Percentiles rank a stretch among this genome's conserved stretches.
phyloP scores from a whole-genome alignment of 768 basidiomycete genomes.

The Rhizopogon sp. region DNA sequence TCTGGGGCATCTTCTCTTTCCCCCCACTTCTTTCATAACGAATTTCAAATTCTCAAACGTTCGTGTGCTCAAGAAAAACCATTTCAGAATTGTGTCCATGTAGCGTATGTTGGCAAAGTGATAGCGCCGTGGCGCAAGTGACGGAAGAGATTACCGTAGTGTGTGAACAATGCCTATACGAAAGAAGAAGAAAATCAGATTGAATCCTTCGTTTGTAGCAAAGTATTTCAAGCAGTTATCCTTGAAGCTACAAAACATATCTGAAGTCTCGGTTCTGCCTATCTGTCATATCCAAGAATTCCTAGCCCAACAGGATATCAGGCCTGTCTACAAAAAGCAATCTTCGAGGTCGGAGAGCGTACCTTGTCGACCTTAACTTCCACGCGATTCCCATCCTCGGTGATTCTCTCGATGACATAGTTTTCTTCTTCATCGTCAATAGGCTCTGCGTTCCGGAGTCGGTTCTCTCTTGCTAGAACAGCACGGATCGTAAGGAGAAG shows the following conservation, averaged over 20 bases:
- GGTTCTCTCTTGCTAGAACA: constrained; percentile 52
- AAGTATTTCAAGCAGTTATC: no score
- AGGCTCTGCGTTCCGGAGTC: constrained; percentile 44
- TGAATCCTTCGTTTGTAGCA: no score
- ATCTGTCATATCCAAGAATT: constrained; percentile 71
- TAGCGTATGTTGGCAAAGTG: no score
- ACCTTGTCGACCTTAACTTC: constrained; percentile 28
- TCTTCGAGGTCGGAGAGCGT: neutral
- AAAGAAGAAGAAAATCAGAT: no score
- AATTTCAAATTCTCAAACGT: neutral
- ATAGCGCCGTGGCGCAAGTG: no score
- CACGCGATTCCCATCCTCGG: constrained; percentile 43
- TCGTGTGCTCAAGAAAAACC: no score
- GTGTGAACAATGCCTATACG: no score
- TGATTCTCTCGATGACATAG: constrained; percentile 46
- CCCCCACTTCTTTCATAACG: neutral
- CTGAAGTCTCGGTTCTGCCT: constrained; percentile 67
- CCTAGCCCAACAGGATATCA: constrained; percentile 30
- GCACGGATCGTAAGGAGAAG: constrained; percentile 42
- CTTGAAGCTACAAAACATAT: constrained; percentile 48
- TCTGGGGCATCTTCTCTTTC: neutral
- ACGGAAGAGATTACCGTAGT: no score
- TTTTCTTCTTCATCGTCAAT: constrained; percentile 49
- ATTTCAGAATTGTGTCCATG: no score
- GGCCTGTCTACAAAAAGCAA: neutral